Percentiles rank a stretch among this genome's conserved stretches.
These are phyloP conservation scores for Linum usitatissimum DNA, from an alignment of 345 rosid species.

Conservation along the genomic window DNA sequence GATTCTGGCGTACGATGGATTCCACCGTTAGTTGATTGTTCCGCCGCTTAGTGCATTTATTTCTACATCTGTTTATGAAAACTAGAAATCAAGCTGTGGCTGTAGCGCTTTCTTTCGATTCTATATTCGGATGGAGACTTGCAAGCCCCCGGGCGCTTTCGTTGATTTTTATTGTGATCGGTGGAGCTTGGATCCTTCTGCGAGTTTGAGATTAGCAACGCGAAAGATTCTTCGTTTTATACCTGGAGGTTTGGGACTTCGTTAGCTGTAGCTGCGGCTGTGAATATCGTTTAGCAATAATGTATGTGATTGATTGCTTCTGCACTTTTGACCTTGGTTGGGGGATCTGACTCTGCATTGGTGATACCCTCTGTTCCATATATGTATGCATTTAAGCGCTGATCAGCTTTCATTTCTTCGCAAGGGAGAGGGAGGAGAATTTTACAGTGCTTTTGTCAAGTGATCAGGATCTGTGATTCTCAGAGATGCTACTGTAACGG, in stretches of 20 bases:
- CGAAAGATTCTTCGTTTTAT: neutral
- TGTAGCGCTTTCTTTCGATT: neutral
- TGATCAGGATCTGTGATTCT: neutral
- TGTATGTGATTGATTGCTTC: neutral
- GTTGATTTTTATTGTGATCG: neutral
- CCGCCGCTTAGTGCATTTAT: neutral
- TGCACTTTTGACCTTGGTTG: neutral
- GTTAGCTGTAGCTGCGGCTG: neutral
- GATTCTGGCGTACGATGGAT: neutral
- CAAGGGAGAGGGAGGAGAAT: neutral
- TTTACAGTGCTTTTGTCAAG: neutral
- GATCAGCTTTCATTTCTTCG: neutral
- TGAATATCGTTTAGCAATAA: neutral
- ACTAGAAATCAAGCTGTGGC: neutral
- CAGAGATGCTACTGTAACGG: no score
- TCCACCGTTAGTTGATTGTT: neutral
- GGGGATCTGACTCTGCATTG: neutral
- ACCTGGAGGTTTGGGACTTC: neutral
- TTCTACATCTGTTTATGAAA: neutral
- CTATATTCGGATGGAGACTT: neutral
- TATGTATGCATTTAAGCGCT: neutral
- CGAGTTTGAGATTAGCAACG: neutral
- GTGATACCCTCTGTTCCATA: neutral
- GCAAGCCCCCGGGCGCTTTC: no score
- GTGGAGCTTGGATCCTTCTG: neutral